Evolutionary conservation across 768 basidiomycete genomes (phyloP), one percentile per base, ranked within the genome.

Genomic region (Boletus huronensis): DNA sequence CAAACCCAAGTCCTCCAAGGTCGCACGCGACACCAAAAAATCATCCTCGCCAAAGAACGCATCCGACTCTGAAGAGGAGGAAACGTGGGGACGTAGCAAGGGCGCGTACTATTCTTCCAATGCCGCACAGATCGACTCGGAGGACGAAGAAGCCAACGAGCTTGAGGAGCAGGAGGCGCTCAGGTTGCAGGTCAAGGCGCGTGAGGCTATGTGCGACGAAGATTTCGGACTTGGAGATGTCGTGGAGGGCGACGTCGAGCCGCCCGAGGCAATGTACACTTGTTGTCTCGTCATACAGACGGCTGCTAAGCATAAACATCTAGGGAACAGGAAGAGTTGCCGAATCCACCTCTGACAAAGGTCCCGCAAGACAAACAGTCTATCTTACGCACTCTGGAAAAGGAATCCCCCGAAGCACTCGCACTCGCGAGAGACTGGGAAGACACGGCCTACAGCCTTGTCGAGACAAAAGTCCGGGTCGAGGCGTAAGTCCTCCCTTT

Each of bases 111-210:
- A 96, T 66, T 83, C 90, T 4, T 90, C 88, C 5, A 93, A 92
- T 68, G 91, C 89, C 31, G 86, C 78, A 34, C 74, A 89, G 51
- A 74, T 92, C 35, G 90, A 90, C 49, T 87, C 87, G 35, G 90
- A 90, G 61, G 88, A 95, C 58, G 94, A 96, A 63, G 94, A 96
- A 69, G 89, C 84, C 32, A 82, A 90, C 64, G 87, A 89, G 59
- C 73, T 96, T 47, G 93, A 98, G 64, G 91, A 92, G 67, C 84
- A 88, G 66, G 94, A 98, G 69, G 90, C 89, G 7, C 84, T 73
- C 61, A 77, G 91, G 53, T 71, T 96, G 42, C 95, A 96, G 69
- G 70, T 73, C 35, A 93, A 90, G 72, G 76, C 81, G 23, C 78
- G 87, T 31, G 87, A 90, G 59, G 79, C 71, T 11, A 78, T 96